Conservation (phyloP, 2,329 filamentous ascomycete genomes). For the Pyrenophora graminea region DNA sequence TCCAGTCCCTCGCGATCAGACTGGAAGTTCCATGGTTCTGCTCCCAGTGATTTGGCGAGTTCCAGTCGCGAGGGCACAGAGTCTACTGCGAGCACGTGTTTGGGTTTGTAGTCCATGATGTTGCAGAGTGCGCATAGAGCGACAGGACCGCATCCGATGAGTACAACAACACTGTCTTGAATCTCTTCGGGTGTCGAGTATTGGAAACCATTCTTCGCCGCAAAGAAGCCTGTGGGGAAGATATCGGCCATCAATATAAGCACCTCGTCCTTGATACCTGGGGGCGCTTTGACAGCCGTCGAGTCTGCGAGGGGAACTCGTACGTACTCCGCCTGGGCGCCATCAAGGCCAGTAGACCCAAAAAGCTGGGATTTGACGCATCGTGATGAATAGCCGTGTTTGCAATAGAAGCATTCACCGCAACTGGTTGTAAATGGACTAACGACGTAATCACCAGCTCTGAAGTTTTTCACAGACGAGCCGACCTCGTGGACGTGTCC, state of each 20-base stretch:
- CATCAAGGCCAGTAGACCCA: constrained; percentile 70
- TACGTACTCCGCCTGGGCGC: constrained; percentile 79
- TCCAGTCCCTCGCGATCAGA: constrained; percentile 68
- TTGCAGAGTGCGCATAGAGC: constrained; percentile 83
- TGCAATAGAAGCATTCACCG: constrained; percentile 83
- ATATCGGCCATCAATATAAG: constrained; percentile 92
- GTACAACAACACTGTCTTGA: constrained; percentile 70
- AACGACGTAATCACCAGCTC: constrained; percentile 77
- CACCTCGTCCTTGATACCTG: constrained; percentile 71
- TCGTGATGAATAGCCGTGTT: constrained; percentile 73
- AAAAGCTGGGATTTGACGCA: constrained; percentile 74
- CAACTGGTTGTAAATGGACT: constrained; percentile 71
- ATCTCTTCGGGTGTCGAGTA: constrained; percentile 62
- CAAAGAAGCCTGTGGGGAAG: constrained; percentile 83
- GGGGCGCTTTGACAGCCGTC: constrained; percentile 75
- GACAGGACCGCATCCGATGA: constrained; percentile 80
- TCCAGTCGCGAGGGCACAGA: constrained; percentile 75
- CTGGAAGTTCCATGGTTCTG: constrained; percentile 80
- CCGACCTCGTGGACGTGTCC: constrained; percentile 73
- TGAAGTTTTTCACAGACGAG: constrained; percentile 67
- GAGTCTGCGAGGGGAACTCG: constrained; percentile 76
- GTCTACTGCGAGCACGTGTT: constrained; percentile 78
- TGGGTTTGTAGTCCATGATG: constrained; percentile 74
- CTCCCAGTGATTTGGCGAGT: constrained; percentile 73
- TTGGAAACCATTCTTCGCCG: constrained; percentile 76